Evolutionary conservation across 2,329 filamentous ascomycete genomes (phyloP), one percentile per base, ranked within the genome.

Genomic region (Knufia petricola): DNA sequence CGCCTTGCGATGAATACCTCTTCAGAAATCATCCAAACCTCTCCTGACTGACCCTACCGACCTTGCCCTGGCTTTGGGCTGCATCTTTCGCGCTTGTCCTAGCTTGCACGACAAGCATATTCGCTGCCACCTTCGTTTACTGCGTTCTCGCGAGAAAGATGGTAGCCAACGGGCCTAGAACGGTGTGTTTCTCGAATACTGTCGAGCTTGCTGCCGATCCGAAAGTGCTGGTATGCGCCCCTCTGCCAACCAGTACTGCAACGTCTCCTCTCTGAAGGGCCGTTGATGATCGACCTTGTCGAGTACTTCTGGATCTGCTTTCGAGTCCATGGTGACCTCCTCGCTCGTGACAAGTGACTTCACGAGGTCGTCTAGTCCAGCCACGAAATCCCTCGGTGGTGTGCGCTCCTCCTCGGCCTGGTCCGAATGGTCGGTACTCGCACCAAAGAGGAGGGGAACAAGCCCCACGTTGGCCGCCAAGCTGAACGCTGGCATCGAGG

Each of bases 401-500:
- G 24, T 42, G 4, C 20, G 8, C 12, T 4, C 23, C 38, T 48
- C 21, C 28, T 36, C 19, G 10, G n/a, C 17, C 17, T 10, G 15
- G 9, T 21, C 19, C 26, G 15, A 20, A 23, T n/a, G 30, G 6
- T 15, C 9, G n/a, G n/a, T n/a, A n/a, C n/a, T n/a, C n/a, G n/a
- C n/a, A n/a, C n/a, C n/a, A 66, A 95, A 95, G 30, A 95, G 71
- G 63, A 92, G 94, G 6, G 95, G 73, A 12, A 94, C 77, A 46
- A 95, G 70, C 4, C 88, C 88, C 2, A 95, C 67, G 58, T 92
- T 94, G 38, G 88, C 87, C 38, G 87, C 85, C 47, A 89, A 76
- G 58, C 71, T 82, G 43, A 95, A 71, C 46, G 82, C 80, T 2
- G 86, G 81, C 64, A 94, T 85, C 1, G 86, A 88, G 0, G 69